phyloP scores from a whole-genome alignment of 1,284 basidiomycete species.

The Earliella scabrosa region DNA sequence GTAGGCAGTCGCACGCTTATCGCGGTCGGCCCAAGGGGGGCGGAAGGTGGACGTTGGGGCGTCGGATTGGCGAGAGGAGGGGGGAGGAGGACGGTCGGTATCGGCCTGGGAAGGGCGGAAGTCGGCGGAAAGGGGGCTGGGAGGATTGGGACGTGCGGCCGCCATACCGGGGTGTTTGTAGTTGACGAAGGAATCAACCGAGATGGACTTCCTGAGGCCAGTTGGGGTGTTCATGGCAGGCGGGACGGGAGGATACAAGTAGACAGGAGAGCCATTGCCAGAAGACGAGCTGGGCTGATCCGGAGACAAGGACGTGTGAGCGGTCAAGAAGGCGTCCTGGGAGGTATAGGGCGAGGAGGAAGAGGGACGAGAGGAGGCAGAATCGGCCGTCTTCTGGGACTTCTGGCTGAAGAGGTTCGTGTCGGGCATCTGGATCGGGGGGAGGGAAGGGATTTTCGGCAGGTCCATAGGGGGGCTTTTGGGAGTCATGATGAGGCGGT shows the following conservation, averaged over 20 bases:
- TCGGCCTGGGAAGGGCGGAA: slow-evolving; percentile 24
- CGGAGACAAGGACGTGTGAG: slow-evolving; percentile 31
- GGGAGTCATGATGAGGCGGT: slow-evolving; percentile 31
- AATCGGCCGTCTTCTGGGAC: slow-evolving; percentile 27
- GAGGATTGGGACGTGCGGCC: slow-evolving; percentile 39
- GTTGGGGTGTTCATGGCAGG: slow-evolving; percentile 36
- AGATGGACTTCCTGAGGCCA: slow-evolving; percentile 69
- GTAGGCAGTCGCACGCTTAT: slow-evolving; percentile 35
- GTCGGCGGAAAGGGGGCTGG: slow-evolving; percentile 29
- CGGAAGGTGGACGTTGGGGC: slow-evolving; percentile 23
- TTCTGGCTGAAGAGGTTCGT: slow-evolving; percentile 24
- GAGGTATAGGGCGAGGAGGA: slow-evolving; percentile 35
- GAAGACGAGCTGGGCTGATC: slow-evolving; percentile 31
- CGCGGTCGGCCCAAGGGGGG: slow-evolving; percentile 35
- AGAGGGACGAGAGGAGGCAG: slow-evolving; percentile 26
- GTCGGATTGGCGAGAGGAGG: slow-evolving; percentile 16
- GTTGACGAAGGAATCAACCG: slow-evolving; percentile 72
- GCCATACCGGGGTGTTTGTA: slow-evolving; percentile 44
- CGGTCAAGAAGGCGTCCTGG: slow-evolving; percentile 40
- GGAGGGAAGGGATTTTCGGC: slow-evolving; percentile 50
- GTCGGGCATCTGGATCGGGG: slow-evolving; percentile 49
- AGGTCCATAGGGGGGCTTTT: slow-evolving; percentile 37
- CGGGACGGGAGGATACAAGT: slow-evolving; percentile 26
- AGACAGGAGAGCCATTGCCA: slow-evolving; percentile 25
- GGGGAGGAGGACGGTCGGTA: slow-evolving; percentile 1